Percentiles rank a stretch among this genome's conserved stretches.
phyloP scores from a whole-genome alignment of 768 basidiomycete genomes.

The Crassisporium funariophilum region DNA sequence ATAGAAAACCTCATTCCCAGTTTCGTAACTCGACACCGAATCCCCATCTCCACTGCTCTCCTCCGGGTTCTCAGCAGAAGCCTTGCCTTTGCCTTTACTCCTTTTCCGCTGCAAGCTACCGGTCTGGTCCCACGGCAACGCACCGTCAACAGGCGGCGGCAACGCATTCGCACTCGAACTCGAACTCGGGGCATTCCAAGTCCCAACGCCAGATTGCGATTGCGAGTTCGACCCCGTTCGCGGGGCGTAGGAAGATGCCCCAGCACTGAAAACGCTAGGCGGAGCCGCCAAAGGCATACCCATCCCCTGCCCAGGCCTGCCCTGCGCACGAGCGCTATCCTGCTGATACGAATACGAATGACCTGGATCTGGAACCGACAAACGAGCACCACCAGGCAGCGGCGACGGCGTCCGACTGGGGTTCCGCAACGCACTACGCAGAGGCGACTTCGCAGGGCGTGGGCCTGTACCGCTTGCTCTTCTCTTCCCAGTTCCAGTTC shows the following conservation, averaged over 20 bases:
- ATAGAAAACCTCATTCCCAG: constrained; percentile 48
- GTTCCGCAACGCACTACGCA: constrained; percentile 66
- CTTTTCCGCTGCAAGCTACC: not conserved
- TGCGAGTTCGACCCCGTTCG: too few relatives aligned
- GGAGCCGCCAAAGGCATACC: too few relatives aligned
- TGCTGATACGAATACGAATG: not conserved
- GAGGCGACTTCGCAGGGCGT: constrained; percentile 46
- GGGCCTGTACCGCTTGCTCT: too few relatives aligned
- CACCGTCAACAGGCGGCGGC: constrained; percentile 10
- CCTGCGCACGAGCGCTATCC: not conserved
- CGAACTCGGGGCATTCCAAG: too few relatives aligned
- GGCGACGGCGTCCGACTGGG: constrained; percentile 55
- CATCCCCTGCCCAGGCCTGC: too few relatives aligned
- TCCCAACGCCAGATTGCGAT: too few relatives aligned
- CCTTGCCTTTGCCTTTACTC: constrained; percentile 23
- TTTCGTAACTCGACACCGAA: constrained; percentile 62
- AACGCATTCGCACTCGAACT: not conserved
- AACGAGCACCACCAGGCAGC: constrained; percentile 17
- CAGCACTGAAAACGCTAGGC: too few relatives aligned
- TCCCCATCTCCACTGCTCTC: constrained; percentile 41
- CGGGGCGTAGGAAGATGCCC: too few relatives aligned
- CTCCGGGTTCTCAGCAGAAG: constrained; percentile 1
- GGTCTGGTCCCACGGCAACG: constrained; percentile 8
- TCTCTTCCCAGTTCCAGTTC: too few relatives aligned
- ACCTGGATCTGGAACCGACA: constrained; percentile 3